Base-by-base conservation (phyloP, 2,329 filamentous ascomycete species). In the Venturia carpophila region DNA sequence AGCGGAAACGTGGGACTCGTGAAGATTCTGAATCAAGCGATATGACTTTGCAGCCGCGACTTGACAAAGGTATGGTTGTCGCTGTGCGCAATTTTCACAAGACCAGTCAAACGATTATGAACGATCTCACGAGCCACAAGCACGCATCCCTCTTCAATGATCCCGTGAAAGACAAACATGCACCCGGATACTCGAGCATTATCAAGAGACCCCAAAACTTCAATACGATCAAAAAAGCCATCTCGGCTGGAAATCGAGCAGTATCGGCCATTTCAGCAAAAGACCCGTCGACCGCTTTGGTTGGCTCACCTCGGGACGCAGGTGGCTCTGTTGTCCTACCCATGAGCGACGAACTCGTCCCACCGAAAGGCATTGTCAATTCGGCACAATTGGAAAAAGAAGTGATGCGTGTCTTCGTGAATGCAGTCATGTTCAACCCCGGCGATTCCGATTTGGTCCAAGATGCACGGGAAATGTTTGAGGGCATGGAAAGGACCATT, bases 361-460 rank as follows among this genome's bases (percentile, higher is more conserved):
- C 93, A 2, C 93, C 94, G 0, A 90, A 87, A 70, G 91, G 87
- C 24, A 67, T 67, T 21, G 66, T 67, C 60, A 67, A 67, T 55
- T 67, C 66, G 17, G 60, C 66, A 41, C 66, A 67, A 52, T 47
- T 67, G 27, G 66, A 67, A n/a, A 47, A 43, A 13, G 66, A 67
- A 62, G 30, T 67, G 21, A 64, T 67, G 66, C 65, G 66, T 41
- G 64, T 67, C 49, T 67, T 67, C 37, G 66, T 62, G n/a, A 67
- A 67, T 42, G 66, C 66, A 49, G 66, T 67, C 76, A 97, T 99
- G 94, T 99, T 96, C 80, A 97, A 97, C 71, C 87, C 90, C 0
- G 91, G 96, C 68, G 91, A 96, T 75, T 91, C 93, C 45, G 91
- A 89, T 3, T 87, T 97, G 39, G 92, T 96, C 41, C 88, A 90